Base-by-base conservation (phyloP, 257 asterid genomes). In the Przewalskia tangutica region DNA sequence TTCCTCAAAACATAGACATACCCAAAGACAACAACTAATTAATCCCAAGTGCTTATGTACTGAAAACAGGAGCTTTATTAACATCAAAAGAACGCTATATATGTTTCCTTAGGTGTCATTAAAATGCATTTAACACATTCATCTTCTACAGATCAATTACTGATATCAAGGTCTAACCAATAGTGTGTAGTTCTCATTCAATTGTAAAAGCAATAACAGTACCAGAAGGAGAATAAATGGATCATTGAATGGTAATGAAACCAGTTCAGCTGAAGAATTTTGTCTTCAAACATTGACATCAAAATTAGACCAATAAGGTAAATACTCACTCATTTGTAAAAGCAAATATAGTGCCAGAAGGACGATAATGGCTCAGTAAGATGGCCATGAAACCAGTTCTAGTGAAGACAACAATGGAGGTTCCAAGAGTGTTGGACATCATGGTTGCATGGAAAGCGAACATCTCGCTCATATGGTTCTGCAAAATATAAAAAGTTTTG, bases 381-480 rank as follows among this genome's bases (percentile, higher is more conserved):
- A 94, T 88, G 42, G 98, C 98, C 99, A 95, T 95, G 91, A 90
- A 95, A 82, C 99, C 99, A 60, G 92, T 91, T 85, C 94, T 88
- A 67, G 99, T 95, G 90, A 95, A 95, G 88, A 95, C 98, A 34
- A 95, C 97, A 12, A 89, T 91, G 48, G 99, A 94, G 83, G 97
- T 95, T 83, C 95, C 97, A 59, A 95, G 95, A 18, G 98, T 95
- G 89, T 95, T 91, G 67, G 99, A 92, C 95, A 95, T 95, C 98
- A 91, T 94, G 17, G 98, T 95, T 70, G 97, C 97, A 91, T 95
- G 99, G 90, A 86, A 94, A 50, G 98, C 99, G 89, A 95, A 95
- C 97, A 95, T 95, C 83, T 95, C 99, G 4, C 99, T 95, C 98
- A 91, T 95, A 77, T 94, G 99, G 81, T 95, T 95, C 99, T 95